These are phyloP conservation scores for Pseudogymnoascus sp. DNA, from an alignment of 2,329 filamentous ascomycete genomes.

Conservation along the genomic window DNA sequence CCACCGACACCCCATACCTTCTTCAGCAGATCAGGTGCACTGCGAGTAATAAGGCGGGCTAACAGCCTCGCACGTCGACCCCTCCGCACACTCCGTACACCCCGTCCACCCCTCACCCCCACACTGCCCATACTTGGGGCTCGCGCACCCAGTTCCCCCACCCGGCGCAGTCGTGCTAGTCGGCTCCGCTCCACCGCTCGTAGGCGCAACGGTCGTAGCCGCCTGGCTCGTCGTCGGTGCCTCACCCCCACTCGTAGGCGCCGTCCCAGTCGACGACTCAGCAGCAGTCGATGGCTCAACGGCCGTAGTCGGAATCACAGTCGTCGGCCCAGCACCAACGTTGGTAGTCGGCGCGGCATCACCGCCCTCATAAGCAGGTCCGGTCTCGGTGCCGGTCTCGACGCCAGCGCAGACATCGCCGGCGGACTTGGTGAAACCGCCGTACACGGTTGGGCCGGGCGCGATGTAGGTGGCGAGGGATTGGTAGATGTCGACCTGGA, in stretches of 20 bases:
- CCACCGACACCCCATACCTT: too few species aligned
- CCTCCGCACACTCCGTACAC: constrained; percentile 11
- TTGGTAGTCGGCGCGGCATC: not conserved
- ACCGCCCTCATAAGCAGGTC: not conserved
- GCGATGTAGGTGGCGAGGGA: constrained; percentile 22
- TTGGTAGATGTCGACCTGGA: constrained; percentile 30
- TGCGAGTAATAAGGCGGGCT: constrained; percentile 13
- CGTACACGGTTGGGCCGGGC: constrained; percentile 26
- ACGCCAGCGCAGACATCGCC: constrained; percentile 14
- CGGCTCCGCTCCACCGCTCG: not conserved
- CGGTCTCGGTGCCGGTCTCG: constrained; percentile 11
- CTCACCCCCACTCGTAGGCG: not conserved
- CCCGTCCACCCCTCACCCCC: constrained; percentile 13
- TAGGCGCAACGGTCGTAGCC: not conserved
- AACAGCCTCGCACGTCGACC: constrained; percentile 10
- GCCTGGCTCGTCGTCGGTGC: not conserved
- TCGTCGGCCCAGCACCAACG: not conserved
- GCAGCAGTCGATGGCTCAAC: not conserved
- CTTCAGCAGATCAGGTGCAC: not conserved
- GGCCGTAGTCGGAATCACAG: not conserved
- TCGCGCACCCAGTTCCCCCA: constrained; percentile 10
- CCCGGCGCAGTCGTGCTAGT: not conserved
- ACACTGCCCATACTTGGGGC: constrained; percentile 14
- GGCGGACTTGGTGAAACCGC: constrained; percentile 13
- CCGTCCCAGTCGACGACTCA: not conserved